Evolutionary conservation across 768 basidiomycete genomes (phyloP), one percentile per base, ranked within the genome.

Genomic region (Termitomyces sp.): DNA sequence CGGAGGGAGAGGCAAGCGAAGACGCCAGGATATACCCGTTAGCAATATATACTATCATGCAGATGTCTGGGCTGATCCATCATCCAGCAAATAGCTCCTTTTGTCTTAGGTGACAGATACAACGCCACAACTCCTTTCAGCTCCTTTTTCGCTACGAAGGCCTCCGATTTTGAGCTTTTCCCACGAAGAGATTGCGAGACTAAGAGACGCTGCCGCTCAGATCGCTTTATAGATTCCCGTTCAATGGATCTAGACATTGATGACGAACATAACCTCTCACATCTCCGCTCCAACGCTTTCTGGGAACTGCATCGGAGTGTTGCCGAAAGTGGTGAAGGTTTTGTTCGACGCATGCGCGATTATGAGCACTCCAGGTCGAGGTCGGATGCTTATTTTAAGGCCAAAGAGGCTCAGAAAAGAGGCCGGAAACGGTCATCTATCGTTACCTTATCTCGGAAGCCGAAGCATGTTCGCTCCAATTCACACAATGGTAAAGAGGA

Each of bases 321-420:
- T 25, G 77, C 78, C 34, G 83, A 88, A 65, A 84, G 77, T 63
- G 87, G 86, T 20, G 88, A 91, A 65, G 83, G 85, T 7, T 79
- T 91, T 52, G 80, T 91, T 12, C 81, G 78, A 59, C 85, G 86
- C 56, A 91, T 91, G 89, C 86, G 86, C 59, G 85, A 89, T 64
- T 87, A 85, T 68, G 89, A 91, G 70, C 73, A 77, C 53, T 77
- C 78, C 31, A 77, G 84, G 59, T 81, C 81, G 42, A 73, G 74
- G 60, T 74, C 75, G 38, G 74, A 70, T 55, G 69, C 73, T 14
- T 72, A 74, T 59, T 71, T 71, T 40, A 77, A 76, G 47, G 71
- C 75, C 57, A 78, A 77, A 55, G 76, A 76, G 25, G 61, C 72
- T 31, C 76, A 77, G 60, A 76, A 72, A 67, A 76, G 79, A 62